Evolutionary conservation across 106 monocot genomes (phyloP).

Genomic region (Xerophyta viscosa): DNA sequence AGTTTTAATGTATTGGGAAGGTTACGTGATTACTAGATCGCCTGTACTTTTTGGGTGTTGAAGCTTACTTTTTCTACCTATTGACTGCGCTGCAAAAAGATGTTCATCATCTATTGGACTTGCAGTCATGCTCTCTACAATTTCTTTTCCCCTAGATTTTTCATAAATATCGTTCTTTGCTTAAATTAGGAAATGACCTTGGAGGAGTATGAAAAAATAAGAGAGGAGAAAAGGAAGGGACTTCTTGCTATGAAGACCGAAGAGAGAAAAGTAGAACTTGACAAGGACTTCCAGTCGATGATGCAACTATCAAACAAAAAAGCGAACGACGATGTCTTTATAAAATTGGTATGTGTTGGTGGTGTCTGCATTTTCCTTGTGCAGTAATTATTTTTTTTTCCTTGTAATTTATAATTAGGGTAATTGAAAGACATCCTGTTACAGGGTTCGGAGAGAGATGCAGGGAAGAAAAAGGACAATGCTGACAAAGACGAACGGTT

Average conservation of each 20-base stretch:
- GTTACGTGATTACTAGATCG: no score
- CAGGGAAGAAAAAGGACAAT: slow-evolving; percentile 35
- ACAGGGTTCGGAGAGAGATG: slow-evolving; percentile 75
- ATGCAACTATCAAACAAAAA: slow-evolving; percentile 39
- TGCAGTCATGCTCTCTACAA: background rate
- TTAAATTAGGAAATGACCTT: slow-evolving; percentile 40
- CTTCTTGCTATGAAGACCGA: slow-evolving; percentile 29
- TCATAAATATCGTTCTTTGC: background rate
- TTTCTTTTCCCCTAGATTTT: background rate
- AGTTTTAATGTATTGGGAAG: no score
- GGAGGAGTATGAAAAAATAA: slow-evolving; percentile 44
- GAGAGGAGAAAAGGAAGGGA: slow-evolving; percentile 42
- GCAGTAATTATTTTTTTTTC: no score
- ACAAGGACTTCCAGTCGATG: slow-evolving; percentile 43
- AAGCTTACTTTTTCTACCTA: background rate
- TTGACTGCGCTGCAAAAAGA: background rate
- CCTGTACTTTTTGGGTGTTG: background rate
- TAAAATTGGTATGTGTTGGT: slow-evolving; percentile 29
- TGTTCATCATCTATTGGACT: no score
- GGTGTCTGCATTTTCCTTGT: no score
- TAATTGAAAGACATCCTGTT: background rate
- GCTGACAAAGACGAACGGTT: slow-evolving; percentile 45
- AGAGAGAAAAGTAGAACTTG: slow-evolving; percentile 36
- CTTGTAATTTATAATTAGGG: no score
- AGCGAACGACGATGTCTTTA: slow-evolving; percentile 34